These are phyloP conservation scores for Uronychia binucleata DNA, from an alignment of 73 alveolate genomes.

Conservation along the genomic window DNA sequence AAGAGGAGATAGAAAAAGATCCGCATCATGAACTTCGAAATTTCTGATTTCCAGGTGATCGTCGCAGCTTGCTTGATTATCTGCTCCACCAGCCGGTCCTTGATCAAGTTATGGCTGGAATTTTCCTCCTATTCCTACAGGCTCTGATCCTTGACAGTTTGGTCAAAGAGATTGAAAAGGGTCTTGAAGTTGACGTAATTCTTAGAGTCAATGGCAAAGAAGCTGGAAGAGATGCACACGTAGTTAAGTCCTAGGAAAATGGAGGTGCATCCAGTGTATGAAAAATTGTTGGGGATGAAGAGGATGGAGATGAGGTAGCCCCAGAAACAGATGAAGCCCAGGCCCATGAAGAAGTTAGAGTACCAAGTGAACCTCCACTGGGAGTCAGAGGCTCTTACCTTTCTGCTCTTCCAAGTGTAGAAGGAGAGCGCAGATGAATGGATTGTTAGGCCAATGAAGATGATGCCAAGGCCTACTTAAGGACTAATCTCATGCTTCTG, in stretches of 20 bases:
- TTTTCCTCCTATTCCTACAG: too few relatives aligned
- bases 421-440: conserved; percentile 3
- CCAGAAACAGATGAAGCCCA: conserved; percentile 4
- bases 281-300: conserved; percentile 39
- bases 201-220: neutral
- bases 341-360: neutral
- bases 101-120: too few relatives aligned
- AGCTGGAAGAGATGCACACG: neutral
- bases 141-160: neutral
- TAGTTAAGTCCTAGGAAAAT: conserved; percentile 22
- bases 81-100: too few relatives aligned
- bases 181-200: neutral
- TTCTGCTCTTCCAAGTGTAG: conserved; percentile 34
- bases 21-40: neutral
- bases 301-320: conserved; percentile 26
- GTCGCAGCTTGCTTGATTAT: neutral
- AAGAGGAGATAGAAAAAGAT: neutral
- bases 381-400: neutral
- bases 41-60: neutral
- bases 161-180: neutral
- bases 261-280: conserved; percentile 49
- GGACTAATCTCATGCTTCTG: conserved; percentile 6
- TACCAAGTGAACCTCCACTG: conserved; percentile 38
- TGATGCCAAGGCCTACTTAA: conserved; percentile 50
- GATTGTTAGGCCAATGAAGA: conserved; percentile 22